A percentile compares a stretch with the other conserved stretches of the same genome.
Evolutionary conservation across 768 basidiomycete species (phyloP).

Genomic region (Xerocomus potaroensis): DNA sequence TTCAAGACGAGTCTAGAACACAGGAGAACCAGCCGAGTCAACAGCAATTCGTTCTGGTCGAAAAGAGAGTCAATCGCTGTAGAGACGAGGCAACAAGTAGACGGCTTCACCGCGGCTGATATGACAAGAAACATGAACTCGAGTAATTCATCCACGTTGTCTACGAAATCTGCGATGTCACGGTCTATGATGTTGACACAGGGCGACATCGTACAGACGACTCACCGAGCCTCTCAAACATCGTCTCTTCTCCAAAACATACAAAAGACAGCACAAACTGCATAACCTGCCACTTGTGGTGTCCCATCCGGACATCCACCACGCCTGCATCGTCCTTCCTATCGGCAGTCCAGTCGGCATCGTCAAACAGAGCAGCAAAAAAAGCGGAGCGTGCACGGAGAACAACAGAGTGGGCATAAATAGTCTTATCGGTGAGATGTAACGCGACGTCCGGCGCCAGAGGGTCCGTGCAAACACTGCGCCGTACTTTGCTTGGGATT

Average conservation of each 20-base stretch:
- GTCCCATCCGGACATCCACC: conserved; percentile 63
- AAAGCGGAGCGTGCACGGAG: conserved; percentile 82
- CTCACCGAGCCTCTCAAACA: conserved; percentile 72
- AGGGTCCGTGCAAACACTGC: conserved; percentile 19
- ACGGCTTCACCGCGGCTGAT: conserved; percentile 65
- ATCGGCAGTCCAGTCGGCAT: conserved; percentile 72
- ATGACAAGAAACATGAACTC: conserved; percentile 87
- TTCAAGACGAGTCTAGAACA: conserved; percentile 75
- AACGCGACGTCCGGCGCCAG: conserved; percentile 67
- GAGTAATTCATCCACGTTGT: conserved; percentile 68
- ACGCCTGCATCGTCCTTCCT: conserved; percentile 53
- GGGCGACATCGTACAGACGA: conserved; percentile 4
- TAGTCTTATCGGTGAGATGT: conserved; percentile 58
- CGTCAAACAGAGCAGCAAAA: conserved; percentile 80
- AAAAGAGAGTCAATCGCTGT: not conserved
- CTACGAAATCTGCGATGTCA: conserved; percentile 53
- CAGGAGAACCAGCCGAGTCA: conserved; percentile 79
- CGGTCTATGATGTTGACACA: too few relatives aligned
- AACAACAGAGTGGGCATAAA: conserved; percentile 66
- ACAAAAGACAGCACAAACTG: conserved; percentile 70
- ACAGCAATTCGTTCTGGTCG: conserved; percentile 74
- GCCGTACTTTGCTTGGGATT: not conserved
- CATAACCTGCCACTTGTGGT: conserved; percentile 73
- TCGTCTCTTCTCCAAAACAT: conserved; percentile 66
- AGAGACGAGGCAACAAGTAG: not conserved